Conservation (phyloP, 352 stramenopile genomes). For the Globisporangium irregulare region DNA sequence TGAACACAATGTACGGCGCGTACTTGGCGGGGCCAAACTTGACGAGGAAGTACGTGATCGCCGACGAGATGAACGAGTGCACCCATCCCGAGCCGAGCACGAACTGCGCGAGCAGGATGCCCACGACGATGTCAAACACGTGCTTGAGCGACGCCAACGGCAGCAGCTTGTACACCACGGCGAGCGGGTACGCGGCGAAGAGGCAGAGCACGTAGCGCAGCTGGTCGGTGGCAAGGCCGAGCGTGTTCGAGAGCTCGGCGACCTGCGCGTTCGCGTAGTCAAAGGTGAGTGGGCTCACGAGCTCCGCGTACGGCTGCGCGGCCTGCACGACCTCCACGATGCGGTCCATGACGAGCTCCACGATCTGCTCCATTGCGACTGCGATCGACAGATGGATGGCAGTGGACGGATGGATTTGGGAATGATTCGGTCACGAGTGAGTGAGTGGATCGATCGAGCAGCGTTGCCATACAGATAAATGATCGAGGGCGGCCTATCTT, state of each 20-base stretch:
- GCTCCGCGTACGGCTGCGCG: constrained; percentile 49
- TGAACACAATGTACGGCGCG: constrained; percentile 85
- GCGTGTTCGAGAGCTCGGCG: constrained; percentile 29
- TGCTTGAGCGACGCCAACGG: constrained; percentile 88
- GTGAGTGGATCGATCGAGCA: neutral
- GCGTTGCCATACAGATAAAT: neutral
- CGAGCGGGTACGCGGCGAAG: constrained; percentile 93
- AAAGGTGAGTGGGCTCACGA: constrained; percentile 58
- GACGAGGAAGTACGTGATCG: constrained; percentile 91
- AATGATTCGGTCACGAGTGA: neutral
- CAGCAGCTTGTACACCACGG: constrained; percentile 86
- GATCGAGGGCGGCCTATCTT: neutral
- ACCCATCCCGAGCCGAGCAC: constrained; percentile 92
- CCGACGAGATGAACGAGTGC: constrained; percentile 90
- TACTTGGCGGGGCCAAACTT: constrained; percentile 45
- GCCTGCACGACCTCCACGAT: constrained; percentile 35
- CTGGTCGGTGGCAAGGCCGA: constrained; percentile 56
- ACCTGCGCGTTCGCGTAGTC: constrained; percentile 43
- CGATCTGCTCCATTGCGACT: constrained; percentile 19
- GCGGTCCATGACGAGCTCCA: constrained; percentile 32
- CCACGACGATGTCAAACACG: constrained; percentile 90
- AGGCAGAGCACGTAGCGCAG: constrained; percentile 89
- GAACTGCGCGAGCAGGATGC: constrained; percentile 93
- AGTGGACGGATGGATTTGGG: constrained; percentile 6
- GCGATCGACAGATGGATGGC: neutral